A percentile compares a stretch with the other conserved stretches of the same genome.
Conservation (phyloP, 2,329 filamentous ascomycete species). For the Metarhizium humberi region DNA sequence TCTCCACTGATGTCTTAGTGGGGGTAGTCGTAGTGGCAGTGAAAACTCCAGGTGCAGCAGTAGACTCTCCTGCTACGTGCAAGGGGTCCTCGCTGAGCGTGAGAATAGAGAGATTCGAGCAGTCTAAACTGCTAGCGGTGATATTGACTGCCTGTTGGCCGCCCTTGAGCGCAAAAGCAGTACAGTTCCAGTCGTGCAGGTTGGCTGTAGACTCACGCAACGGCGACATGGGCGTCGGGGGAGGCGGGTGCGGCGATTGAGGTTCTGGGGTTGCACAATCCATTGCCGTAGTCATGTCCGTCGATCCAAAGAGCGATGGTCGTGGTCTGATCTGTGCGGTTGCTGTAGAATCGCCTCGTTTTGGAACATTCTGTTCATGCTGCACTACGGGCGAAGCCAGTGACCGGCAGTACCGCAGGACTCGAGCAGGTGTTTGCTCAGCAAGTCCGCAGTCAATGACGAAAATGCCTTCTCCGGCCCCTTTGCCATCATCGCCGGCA, state of each 20-base stretch:
- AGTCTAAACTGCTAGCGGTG: conserved; percentile 62
- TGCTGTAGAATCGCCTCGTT: not conserved
- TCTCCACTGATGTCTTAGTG: conserved; percentile 8
- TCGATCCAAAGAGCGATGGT: conserved; percentile 22
- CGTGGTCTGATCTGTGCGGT: conserved; percentile 4
- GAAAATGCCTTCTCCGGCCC: conserved; percentile 67
- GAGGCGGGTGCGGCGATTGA: conserved; percentile 13
- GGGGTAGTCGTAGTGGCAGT: conserved; percentile 19
- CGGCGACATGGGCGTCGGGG: conserved; percentile 14
- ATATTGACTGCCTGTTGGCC: conserved; percentile 51
- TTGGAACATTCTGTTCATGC: conserved; percentile 2
- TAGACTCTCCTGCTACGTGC: conserved; percentile 31
- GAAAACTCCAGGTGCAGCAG: conserved; percentile 30
- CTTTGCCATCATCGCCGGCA: conserved; percentile 65
- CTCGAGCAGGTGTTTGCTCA: conserved; percentile 37
- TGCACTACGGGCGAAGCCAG: conserved; percentile 11
- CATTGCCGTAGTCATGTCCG: conserved; percentile 1
- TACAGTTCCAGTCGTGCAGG: conserved; percentile 22
- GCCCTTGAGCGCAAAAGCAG: conserved; percentile 40
- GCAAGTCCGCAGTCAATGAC: conserved; percentile 65
- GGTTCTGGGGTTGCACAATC: conserved; percentile 9
- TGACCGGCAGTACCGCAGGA: conserved; percentile 35
- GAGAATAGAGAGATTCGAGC: conserved; percentile 61
- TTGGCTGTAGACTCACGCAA: conserved; percentile 1
- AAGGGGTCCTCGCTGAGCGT: conserved; percentile 73